Percentiles rank a stretch among this genome's conserved stretches.
Conservation (phyloP, 192 early-diverging fungal genomes). For the Podila minutissima region DNA sequence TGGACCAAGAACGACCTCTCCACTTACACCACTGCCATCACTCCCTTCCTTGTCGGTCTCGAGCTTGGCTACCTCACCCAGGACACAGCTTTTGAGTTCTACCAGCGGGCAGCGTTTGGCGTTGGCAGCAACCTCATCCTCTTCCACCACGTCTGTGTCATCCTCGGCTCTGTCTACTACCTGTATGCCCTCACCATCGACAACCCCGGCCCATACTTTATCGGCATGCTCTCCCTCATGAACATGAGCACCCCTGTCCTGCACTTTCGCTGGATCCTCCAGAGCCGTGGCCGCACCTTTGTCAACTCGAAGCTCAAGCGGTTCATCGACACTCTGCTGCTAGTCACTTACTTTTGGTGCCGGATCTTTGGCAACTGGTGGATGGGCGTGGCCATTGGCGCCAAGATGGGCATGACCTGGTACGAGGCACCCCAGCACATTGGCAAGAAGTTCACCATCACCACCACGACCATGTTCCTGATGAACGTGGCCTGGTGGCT, state of each 20-base stretch:
- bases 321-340: constrained; percentile 38
- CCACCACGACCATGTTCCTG: constrained; percentile 45
- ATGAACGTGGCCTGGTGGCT: constrained; percentile 49
- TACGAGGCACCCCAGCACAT: constrained; percentile 37
- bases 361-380: constrained; percentile 51
- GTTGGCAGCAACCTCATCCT: constrained; percentile 53
- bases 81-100: constrained; percentile 50
- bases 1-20: constrained; percentile 48
- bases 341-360: constrained; percentile 52
- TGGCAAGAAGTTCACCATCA: constrained; percentile 44
- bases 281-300: constrained; percentile 38
- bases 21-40: constrained; percentile 39
- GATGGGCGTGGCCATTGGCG: constrained; percentile 51
- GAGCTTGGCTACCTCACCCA: constrained; percentile 48
- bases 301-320: constrained; percentile 41
- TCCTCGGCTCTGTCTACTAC: constrained; percentile 46
- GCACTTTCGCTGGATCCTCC: constrained; percentile 45
- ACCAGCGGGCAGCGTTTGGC: constrained; percentile 39
- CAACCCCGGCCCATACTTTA: constrained; percentile 46
- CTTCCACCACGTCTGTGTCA: constrained; percentile 47
- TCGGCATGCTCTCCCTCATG: constrained; percentile 50
- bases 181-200: constrained; percentile 38
- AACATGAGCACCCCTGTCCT: constrained; percentile 51
- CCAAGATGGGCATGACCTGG: constrained; percentile 45
- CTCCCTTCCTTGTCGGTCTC: constrained; percentile 49